Conservation (phyloP, 202 grass and related monocot species). For the Miscanthus sacchariflorus region DNA sequence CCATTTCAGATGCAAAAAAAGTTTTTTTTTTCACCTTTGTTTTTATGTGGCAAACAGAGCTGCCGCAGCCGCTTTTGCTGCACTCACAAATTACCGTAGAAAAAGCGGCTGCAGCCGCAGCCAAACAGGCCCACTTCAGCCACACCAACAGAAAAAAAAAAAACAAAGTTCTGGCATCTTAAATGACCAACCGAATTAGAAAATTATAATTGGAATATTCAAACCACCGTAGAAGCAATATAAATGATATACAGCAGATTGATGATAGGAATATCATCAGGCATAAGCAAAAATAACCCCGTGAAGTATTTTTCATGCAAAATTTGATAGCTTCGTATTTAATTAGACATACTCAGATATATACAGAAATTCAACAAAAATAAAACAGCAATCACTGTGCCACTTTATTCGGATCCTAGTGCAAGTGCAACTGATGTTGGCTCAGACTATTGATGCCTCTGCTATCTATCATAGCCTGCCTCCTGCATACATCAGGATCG, state of each 20-base stretch:
- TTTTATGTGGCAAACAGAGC: background rate
- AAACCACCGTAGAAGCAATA: background rate
- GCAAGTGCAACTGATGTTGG: constrained; percentile 30
- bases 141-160: background rate
- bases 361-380: constrained; percentile 5
- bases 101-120: no score
- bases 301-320: background rate
- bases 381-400: constrained; percentile 23
- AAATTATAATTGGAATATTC: background rate
- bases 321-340: background rate
- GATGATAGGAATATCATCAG: background rate
- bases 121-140: background rate
- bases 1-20: constrained; percentile 8
- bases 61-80: no score
- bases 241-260: background rate
- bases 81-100: no score
- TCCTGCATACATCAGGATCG: constrained; percentile 37
- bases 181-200: background rate
- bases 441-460: constrained; percentile 33
- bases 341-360: constrained; percentile 39
- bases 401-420: constrained; percentile 50
- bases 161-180: background rate
- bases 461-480: constrained; percentile 20
- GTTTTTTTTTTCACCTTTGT: background rate
- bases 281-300: background rate